Evolutionary conservation across 768 basidiomycete genomes (phyloP).

Genomic region (Russula vinacea): DNA sequence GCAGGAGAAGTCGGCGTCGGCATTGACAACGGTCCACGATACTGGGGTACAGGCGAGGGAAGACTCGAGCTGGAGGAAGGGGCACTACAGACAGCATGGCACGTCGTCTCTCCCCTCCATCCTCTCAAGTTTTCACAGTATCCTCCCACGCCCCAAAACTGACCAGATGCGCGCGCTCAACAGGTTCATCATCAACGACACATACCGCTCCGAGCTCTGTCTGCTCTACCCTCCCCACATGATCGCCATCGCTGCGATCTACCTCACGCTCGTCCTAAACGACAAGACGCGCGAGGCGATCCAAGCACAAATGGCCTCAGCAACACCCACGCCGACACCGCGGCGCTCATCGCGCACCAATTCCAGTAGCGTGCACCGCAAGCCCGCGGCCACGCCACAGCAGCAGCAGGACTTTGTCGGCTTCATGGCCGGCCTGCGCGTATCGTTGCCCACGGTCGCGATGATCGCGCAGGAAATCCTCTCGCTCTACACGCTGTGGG

Average conservation of each 20-base stretch:
- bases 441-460: slow-evolving; percentile 76
- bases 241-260: slow-evolving; percentile 88
- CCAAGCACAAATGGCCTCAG: slow-evolving; percentile 31
- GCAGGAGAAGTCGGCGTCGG: slow-evolving; percentile 54
- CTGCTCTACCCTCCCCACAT: slow-evolving; percentile 95
- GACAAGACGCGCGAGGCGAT: slow-evolving; percentile 49
- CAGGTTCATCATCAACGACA: slow-evolving; percentile 97
- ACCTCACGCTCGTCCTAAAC: slow-evolving; percentile 79
- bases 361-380: slow-evolving; percentile 39
- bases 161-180: background rate
- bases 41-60: slow-evolving; percentile 80
- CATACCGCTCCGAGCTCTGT: slow-evolving; percentile 88
- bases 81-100: slow-evolving; percentile 92
- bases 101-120: slow-evolving; percentile 31
- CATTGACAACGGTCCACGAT: slow-evolving; percentile 55
- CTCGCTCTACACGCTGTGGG: slow-evolving; percentile 86
- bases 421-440: slow-evolving; percentile 83
- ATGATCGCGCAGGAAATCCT: slow-evolving; percentile 90
- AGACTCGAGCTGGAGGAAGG: slow-evolving; percentile 71
- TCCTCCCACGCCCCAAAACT: background rate
- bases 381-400: slow-evolving; percentile 30
- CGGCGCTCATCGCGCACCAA: slow-evolving; percentile 53
- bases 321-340: slow-evolving; percentile 38
- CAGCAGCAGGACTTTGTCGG: slow-evolving; percentile 66
- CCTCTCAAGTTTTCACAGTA: no score